Base-by-base conservation (phyloP, 2,329 filamentous ascomycete species). In the Fusarium napiforme region DNA sequence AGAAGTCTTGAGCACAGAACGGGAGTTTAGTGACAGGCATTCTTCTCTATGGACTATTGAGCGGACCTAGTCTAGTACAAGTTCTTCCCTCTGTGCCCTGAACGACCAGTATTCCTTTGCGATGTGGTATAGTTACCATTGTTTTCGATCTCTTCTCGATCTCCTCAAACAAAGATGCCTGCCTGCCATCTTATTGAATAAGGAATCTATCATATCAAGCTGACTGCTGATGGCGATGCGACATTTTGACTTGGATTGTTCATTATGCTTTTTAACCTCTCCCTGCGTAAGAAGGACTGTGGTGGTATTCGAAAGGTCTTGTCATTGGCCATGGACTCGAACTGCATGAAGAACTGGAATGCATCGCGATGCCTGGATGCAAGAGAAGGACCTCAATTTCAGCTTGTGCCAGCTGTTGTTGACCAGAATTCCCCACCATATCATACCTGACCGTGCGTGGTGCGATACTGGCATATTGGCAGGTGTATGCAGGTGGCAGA, bases 291-390 rank as follows among this genome's bases (percentile, higher is more conserved):
- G 36, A 23, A 69, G 49, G 56, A 58, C 62, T 39, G 43, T 40
- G 42, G 40, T 49, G 46, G 52, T 58, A 59, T 60, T 36, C 53
- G 43, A 43, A 43, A 40, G 32, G 56, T 63, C 57, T 58, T 60
- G 28, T 59, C 46, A 73, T 73, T 70, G 53, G 62, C 32, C 40
- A 26, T 50, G 50, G 40, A 42, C 60, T 57, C 39, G 39, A 60
- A 63, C 39, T 28, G 39, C 64, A 71, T 68, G 26, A 50, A 40
- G 58, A 60, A 60, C 69, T 79, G 78, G 78, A 80, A 80, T 80
- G 78, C 72, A 75, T 69, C 70, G 58, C 66, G 58, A 78, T 75
- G 75, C 64, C 64, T 67, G 50, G 42, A 60, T 60, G 55, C 40
- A 57, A 57, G 42, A 47, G 56, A 59, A 58, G 39, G 58, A 64